Evolutionary conservation across 1,284 basidiomycete species (phyloP), one percentile per base, ranked within the genome.

Genomic region (Ustilago trichophora): DNA sequence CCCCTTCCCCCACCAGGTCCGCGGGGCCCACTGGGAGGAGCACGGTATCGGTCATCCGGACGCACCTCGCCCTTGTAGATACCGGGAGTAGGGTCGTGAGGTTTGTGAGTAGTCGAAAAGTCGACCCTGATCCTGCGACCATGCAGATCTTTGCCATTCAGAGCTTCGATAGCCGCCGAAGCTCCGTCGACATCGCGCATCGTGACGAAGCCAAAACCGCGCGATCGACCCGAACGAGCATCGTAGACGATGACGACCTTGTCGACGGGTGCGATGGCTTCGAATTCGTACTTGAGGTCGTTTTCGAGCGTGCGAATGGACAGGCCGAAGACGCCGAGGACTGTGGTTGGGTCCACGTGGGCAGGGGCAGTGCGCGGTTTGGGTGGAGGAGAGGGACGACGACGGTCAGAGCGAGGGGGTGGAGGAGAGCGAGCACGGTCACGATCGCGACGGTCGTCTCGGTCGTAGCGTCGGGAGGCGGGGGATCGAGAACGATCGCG

Each of bases 231-330:
- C 41, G 92, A 92, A 91, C 94, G 86, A 82, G 97, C 93, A 83
- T 98, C 95, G 82, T 98, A 98, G n/a, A 98, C 96, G 72, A 98
- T 93, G 46, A 91, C 91, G 31, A 77, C 80, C 83, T 98, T 98
- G 77, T 95, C 92, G 46, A 98, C 94, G 24, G 88, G 87, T 19
- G 93, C 94, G 73, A 89, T 91, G 38, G 91, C 87, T 73, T 85
- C 87, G 76, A 98, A 98, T 82, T 97, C 93, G 68, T 95, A 90
- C 75, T 97, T 91, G 42, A 98, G 85, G 81, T 98, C 95, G 36
- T 90, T 88, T 82, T 98, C 96, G 56, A 89, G 87, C 3, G 95
- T 98, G 58, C 94, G 88, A 63, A 98, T 95, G 73, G 92, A 94
- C 36, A 98, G 85, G 15, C 95, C 96, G 76, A 98, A 98, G 15